Conservation (phyloP, 805 yeast genomes). For the Jamesozyma hellenica region DNA sequence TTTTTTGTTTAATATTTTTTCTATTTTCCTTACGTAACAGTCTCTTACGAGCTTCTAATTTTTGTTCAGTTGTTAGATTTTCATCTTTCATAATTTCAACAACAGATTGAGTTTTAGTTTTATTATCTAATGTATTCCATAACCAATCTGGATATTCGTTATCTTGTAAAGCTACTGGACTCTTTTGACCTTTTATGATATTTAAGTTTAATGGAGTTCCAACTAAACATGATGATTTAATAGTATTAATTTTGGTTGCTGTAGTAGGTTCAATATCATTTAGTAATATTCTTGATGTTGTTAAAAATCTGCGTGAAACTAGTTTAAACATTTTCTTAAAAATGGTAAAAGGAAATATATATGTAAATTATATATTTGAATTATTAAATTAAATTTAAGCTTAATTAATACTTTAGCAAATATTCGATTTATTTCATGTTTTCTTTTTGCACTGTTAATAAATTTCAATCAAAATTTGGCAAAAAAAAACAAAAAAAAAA, state of each 20-base stretch:
- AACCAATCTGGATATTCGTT: conserved; percentile 90
- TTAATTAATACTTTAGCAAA: no score
- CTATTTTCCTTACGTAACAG: conserved; percentile 60
- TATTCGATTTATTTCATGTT: no score
- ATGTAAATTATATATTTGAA: no score
- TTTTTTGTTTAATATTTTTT: conserved; percentile 60
- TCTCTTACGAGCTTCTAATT: conserved; percentile 54
- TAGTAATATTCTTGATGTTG: neutral
- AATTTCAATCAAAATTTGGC: no score
- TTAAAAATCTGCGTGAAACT: neutral
- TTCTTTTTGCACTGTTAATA: no score
- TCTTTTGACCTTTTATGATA: conserved; percentile 70
- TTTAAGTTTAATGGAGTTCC: conserved; percentile 68
- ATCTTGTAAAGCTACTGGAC: conserved; percentile 81
- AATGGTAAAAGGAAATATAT: neutral
- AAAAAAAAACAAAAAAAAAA: no score
- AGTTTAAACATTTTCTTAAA: conserved; percentile 3
- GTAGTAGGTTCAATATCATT: conserved; percentile 4
- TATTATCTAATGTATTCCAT: conserved; percentile 66
- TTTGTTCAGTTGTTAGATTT: conserved; percentile 52
- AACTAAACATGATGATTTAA: conserved; percentile 47
- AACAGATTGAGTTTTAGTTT: neutral
- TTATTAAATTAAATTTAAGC: no score
- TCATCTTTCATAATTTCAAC: conserved; percentile 35
- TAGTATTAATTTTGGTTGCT: neutral